Evolutionary conservation across 2,329 filamentous ascomycete genomes (phyloP).

Genomic region (Xylariaceae sp.): DNA sequence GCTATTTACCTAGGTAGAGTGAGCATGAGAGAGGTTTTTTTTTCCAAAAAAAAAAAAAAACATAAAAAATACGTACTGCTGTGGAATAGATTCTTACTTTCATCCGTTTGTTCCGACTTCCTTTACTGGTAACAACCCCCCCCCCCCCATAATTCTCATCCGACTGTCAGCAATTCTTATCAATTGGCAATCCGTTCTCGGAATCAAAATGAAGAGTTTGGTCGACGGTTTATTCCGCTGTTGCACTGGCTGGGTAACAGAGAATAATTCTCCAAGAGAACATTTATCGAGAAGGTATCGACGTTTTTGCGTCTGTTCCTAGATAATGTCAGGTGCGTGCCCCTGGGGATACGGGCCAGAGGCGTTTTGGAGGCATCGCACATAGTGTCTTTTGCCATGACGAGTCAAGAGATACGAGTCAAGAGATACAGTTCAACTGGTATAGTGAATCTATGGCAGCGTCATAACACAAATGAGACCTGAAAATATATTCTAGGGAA

Average conservation of each 20-base stretch:
- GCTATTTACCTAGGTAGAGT: not conserved
- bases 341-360: constrained; percentile 44
- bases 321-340: constrained; percentile 51
- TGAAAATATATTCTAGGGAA: not conserved
- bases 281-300: constrained; percentile 40
- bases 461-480: too few relatives aligned
- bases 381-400: constrained; percentile 59
- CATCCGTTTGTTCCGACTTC: constrained; percentile 57
- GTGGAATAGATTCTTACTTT: constrained; percentile 56
- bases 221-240: constrained; percentile 43
- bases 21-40: too few relatives aligned
- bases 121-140: constrained; percentile 42
- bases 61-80: constrained; percentile 36
- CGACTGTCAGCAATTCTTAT: constrained; percentile 32
- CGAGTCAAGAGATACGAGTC: constrained; percentile 36
- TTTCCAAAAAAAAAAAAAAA: not conserved
- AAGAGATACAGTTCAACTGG: constrained; percentile 7
- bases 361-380: constrained; percentile 46
- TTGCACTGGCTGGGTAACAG: constrained; percentile 35
- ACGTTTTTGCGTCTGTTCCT: constrained; percentile 48
- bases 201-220: constrained; percentile 48
- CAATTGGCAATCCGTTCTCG: constrained; percentile 35
- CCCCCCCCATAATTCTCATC: constrained; percentile 57
- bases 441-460: too few relatives aligned
- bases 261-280: constrained; percentile 47